Base-by-base conservation (phyloP, 495 filamentous ascomycete species). In the Aspergillus funiculosus region DNA sequence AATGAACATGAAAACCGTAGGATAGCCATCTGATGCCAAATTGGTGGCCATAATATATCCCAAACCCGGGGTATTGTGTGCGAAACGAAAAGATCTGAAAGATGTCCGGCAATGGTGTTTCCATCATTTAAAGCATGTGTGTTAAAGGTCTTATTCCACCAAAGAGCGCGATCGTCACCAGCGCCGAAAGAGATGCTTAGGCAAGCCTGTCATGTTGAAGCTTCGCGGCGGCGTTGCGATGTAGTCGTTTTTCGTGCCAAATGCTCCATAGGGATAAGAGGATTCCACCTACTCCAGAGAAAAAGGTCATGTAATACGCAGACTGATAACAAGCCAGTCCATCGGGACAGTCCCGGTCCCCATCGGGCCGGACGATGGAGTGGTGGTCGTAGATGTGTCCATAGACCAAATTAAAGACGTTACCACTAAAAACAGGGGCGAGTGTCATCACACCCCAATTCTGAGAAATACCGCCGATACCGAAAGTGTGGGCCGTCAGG, bases 401-500 rank as follows among this genome's bases (percentile, higher is more conserved):
- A 59, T 97, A 98, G 32, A 88, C 75, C 3, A 97, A 64, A 63
- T 96, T 97, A 70, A 96, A 96, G 22, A 95, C 64, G 45, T 97
- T 94, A 29, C 87, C 87, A 13, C 80, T 87, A 39, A 95, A 67
- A 4, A 94, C 83, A 0, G 90, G 89, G 9, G 83, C 79, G 13
- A 97, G 67, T 0, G 86, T 96, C 85, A 98, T 95, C 52, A 81
- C 83, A 24, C 92, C 92, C 88, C 91, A 98, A 63, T 94, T 94
- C 62, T 87, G 83, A 52, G 78, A 83, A 14, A 98, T 72, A n/a
- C 92, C 90, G 48, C 79, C 72, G 27, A 95, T 81, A 20, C 94
- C 92, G 61, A 98, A 98, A 2, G 85, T 81, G 57, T 97, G 90
- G 9, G 90, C 86, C 3, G 89, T 84, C 37, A 98, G 79, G 1